A percentile compares a stretch with the other conserved stretches of the same genome.
phyloP scores from a whole-genome alignment of 2,329 filamentous ascomycete species.

The Trichoderma hamatum region DNA sequence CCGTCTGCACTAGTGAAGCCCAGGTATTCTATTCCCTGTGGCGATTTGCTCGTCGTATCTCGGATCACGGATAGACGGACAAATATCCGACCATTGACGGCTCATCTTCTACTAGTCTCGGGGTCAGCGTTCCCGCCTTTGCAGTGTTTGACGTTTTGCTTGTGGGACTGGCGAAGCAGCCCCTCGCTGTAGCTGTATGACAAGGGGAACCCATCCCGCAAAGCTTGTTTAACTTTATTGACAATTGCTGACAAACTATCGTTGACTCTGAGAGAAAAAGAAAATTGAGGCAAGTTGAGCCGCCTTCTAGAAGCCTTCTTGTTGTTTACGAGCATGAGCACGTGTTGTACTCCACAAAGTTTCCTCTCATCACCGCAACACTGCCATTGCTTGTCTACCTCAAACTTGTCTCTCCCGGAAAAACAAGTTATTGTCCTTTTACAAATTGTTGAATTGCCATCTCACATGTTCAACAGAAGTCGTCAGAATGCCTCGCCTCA shows the following conservation, averaged over 20 bases:
- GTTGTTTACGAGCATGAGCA: neutral
- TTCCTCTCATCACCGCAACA: slow-evolving; percentile 9
- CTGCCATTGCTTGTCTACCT: neutral
- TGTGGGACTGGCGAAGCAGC: neutral
- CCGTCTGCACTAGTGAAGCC: too few species aligned
- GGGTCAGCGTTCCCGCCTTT: neutral
- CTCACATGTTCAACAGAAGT: slow-evolving; percentile 11
- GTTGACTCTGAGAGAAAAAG: neutral
- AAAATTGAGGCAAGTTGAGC: neutral
- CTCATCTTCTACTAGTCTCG: neutral
- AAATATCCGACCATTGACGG: neutral
- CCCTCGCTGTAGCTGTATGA: neutral
- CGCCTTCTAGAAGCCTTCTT: slow-evolving; percentile 17
- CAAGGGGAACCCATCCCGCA: slow-evolving; percentile 1
- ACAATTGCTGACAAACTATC: neutral
- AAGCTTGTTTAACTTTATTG: slow-evolving; percentile 13
- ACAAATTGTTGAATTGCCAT: slow-evolving; percentile 13
- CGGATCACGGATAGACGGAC: slow-evolving; percentile 9
- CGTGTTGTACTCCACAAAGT: neutral
- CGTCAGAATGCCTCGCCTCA: neutral
- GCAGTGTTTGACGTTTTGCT: neutral
- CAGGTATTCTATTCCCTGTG: neutral
- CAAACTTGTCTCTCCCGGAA: neutral
- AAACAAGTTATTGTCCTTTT: neutral
- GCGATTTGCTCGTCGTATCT: neutral